Evolutionary conservation across 768 basidiomycete genomes (phyloP), one percentile per base, ranked within the genome.

Genomic region (Kwoniella botswanensis): DNA sequence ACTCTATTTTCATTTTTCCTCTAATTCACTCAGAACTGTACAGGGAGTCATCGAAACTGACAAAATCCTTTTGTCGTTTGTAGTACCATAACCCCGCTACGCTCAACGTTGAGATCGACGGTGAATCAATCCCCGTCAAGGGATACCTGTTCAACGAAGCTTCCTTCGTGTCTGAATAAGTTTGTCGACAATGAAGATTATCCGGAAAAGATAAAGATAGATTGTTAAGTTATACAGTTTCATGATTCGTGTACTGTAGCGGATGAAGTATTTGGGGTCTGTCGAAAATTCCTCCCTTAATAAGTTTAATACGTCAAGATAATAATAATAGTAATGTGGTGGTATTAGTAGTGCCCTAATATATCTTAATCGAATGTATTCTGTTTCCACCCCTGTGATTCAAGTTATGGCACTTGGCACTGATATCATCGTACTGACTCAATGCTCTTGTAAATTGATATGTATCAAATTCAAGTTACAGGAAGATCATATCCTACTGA

Each of bases 131-230:
- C 57, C 76, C 79, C 29, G 88, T 92, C 41, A 84, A 91, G 63
- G 95, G 95, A 4, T 77, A 80, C 54, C 53, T 93, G n/a, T 98
- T 92, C 86, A 92, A 88, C 79, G 95, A 98, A 82, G 92, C 93
- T 0, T 91, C 94, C 2, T 97, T 92, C 85, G 92, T 98, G 78
- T 95, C 93, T 2, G 56, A 64, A 42, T 70, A 65, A 60, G 12
- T 24, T 18, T 18, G 44, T 29, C 26, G 13, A 18, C 55, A 13
- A 15, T 10, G 46, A 50, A 50, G 15, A 50, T 17, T 6, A 50
- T 18, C 5, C 35, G 35, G 35, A 35, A 35, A 35, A 35, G 35
- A 35, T 35, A 9, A 35, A 35, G 35, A 35, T 35, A 35, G 35
- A 35, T 35, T 7, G 35, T 35, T 35, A 35, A 0, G 35, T 35